phyloP scores from a whole-genome alignment of 441 rosid genomes.

The Macaranga tanarius region DNA sequence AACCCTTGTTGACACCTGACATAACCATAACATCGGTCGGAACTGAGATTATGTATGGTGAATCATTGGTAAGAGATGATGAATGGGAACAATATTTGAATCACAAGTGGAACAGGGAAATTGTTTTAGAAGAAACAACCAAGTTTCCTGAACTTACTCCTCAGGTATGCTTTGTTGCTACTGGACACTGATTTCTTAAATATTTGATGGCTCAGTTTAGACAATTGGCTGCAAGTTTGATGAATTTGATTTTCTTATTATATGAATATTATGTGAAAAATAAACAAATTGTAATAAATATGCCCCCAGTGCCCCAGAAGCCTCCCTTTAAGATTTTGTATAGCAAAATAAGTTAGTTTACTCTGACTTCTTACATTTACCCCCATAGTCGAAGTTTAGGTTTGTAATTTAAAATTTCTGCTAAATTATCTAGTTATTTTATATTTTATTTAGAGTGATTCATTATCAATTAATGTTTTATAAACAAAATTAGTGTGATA shows the following conservation, averaged over 20 bases:
- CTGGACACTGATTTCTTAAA: neutral
- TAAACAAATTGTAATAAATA: neutral
- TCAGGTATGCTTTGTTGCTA: slow-evolving; percentile 50
- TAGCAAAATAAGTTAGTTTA: too few relatives aligned
- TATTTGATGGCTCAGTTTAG: neutral
- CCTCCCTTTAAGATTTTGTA: too few relatives aligned
- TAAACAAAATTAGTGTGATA: too few relatives aligned
- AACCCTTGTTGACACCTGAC: slow-evolving; percentile 87
- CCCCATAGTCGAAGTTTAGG: too few relatives aligned
- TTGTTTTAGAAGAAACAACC: slow-evolving; percentile 68
- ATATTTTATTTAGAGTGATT: too few relatives aligned
- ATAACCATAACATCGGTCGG: slow-evolving; percentile 89
- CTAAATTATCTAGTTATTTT: too few relatives aligned
- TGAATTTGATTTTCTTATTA: neutral
- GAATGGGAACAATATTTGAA: slow-evolving; percentile 73
- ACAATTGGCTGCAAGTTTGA: neutral
- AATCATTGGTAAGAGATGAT: slow-evolving; percentile 70
- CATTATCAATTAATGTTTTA: too few relatives aligned
- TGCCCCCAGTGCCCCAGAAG: too few relatives aligned
- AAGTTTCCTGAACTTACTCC: slow-evolving; percentile 70
- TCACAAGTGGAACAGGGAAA: slow-evolving; percentile 65
- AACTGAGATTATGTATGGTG: slow-evolving; percentile 87
- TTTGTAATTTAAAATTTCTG: too few relatives aligned
- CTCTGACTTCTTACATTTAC: too few relatives aligned
- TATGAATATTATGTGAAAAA: neutral